Conservation (phyloP, 495 filamentous ascomycete genomes). For the Talaromyces stipitatus region DNA sequence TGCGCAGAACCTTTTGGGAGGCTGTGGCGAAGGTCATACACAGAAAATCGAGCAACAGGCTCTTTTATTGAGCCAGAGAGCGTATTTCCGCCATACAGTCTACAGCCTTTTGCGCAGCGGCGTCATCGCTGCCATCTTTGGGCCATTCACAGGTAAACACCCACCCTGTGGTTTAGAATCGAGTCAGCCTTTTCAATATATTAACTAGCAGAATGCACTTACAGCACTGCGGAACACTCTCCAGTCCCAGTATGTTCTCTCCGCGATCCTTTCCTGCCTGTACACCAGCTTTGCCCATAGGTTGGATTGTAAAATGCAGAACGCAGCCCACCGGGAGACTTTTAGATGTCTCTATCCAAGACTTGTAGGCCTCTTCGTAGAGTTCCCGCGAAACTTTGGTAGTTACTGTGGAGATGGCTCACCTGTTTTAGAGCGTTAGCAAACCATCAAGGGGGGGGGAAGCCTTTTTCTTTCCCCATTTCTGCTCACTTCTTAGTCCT, state of each 20-base stretch:
- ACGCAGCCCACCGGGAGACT: slow-evolving; percentile 5
- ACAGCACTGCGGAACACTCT: slow-evolving; percentile 11
- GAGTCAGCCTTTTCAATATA: not conserved
- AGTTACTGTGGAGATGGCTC: slow-evolving; percentile 8
- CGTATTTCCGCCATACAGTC: slow-evolving; percentile 1
- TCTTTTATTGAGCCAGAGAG: not conserved
- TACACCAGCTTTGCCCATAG: slow-evolving; percentile 8
- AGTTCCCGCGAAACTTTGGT: slow-evolving; percentile 11
- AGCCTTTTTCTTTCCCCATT: not conserved
- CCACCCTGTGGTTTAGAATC: slow-evolving; percentile 6
- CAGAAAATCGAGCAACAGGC: slow-evolving; percentile 5
- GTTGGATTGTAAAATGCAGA: slow-evolving; percentile 12
- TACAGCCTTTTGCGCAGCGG: slow-evolving; percentile 1
- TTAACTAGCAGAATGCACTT: not conserved
- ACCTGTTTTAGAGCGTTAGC: slow-evolving; percentile 6
- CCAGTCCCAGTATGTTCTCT: slow-evolving; percentile 13
- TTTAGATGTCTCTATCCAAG: slow-evolving; percentile 1
- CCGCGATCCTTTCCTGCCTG: slow-evolving; percentile 11
- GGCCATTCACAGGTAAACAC: not conserved
- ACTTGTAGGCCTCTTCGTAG: slow-evolving; percentile 10
- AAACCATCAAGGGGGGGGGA: too few relatives aligned
- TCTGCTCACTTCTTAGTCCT: slow-evolving; percentile 1
- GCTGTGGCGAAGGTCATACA: slow-evolving; percentile 12
- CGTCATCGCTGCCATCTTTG: slow-evolving; percentile 3
- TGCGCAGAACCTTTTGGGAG: slow-evolving; percentile 29